Base-by-base conservation (phyloP, 164 flowering plant species). In the Platanus orientalis region DNA sequence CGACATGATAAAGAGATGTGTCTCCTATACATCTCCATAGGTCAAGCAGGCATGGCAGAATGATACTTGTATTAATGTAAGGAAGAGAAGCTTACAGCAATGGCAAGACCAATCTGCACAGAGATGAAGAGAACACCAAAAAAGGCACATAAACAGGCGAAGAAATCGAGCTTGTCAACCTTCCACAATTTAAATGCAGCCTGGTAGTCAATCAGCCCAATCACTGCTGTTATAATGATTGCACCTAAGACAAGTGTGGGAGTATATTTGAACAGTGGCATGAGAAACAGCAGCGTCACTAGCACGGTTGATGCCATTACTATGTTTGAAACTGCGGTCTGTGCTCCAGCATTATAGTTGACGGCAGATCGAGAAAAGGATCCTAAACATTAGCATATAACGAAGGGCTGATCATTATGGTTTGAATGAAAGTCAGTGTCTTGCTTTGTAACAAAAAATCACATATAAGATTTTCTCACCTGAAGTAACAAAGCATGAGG, bases 401-500 rank as follows among this genome's bases (percentile, higher is more conserved):
- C 2, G n/a, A n/a, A 45, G 49, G 16, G 4, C 16, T 19, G 30
- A 26, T 55, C n/a, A 21, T 44, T 4, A 23, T 2, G 26, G 11
- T 3, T 3, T 21, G 16, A 28, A 21, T 2, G 19, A 61, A 50
- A 4, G 50, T 50, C 13, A 32, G 23, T 45, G 16, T 3, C 17
- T n/a, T 26, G 21, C 27, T 1, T 21, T 3, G 36, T 24, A 36
- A 27, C 14, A 30, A 3, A 6, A n/a, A 19, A 4, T 7, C 1
- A 51, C 54, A 11, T 17, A 40, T 7, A 42, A 9, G 30, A 24
- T 21, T 17, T 10, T 19, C 58, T 56, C 26, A 86, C 97, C 95
- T 58, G 95, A 85, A 9, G 97, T 83, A 6, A 81, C 79, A 61
- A 83, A 91, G 71, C 97, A 91, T 27, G 95, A 91, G 57, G 88